A percentile compares a stretch with the other conserved stretches of the same genome.
Conservation (phyloP, 228 moss, liverwort and hornwort genomes). For the Sphagnum fallax region DNA sequence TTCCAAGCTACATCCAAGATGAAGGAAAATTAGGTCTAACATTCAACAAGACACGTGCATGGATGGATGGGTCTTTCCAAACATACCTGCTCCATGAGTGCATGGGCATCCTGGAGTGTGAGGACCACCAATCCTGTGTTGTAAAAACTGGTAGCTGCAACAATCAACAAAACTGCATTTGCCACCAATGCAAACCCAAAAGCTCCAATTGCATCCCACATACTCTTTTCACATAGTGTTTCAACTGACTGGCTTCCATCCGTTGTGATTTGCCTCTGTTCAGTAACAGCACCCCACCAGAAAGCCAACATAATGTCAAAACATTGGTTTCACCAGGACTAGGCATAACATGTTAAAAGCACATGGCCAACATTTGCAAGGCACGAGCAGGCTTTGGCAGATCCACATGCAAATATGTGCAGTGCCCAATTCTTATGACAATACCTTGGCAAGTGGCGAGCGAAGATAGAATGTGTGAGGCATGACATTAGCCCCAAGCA, state of each 20-base stretch:
- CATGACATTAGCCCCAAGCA: slow-evolving; percentile 77
- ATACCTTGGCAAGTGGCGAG: slow-evolving; percentile 71
- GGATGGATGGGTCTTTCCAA: no score
- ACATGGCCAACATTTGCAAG: not conserved
- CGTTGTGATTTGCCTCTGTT: not conserved
- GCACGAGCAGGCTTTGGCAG: not conserved
- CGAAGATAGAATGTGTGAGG: slow-evolving; percentile 84
- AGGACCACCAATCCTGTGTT: slow-evolving; percentile 69
- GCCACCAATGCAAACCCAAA: slow-evolving; percentile 67
- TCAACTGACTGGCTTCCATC: slow-evolving; percentile 32
- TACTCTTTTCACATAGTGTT: slow-evolving; percentile 37
- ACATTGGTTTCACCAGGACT: no score
- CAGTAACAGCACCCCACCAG: no score
- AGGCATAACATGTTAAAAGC: no score
- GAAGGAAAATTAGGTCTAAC: no score
- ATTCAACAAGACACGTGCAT: no score
- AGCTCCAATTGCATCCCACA: slow-evolving; percentile 56
- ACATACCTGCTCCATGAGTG: slow-evolving; percentile 73
- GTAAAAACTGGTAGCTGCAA: slow-evolving; percentile 72
- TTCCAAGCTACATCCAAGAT: no score
- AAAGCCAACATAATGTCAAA: no score
- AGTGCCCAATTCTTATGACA: slow-evolving; percentile 4
- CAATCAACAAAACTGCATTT: slow-evolving; percentile 52
- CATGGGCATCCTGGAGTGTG: slow-evolving; percentile 77
- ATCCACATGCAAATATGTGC: not conserved